Evolutionary conservation across 2,329 filamentous ascomycete genomes (phyloP), one percentile per base, ranked within the genome.

Genomic region (Zarea fungicola): DNA sequence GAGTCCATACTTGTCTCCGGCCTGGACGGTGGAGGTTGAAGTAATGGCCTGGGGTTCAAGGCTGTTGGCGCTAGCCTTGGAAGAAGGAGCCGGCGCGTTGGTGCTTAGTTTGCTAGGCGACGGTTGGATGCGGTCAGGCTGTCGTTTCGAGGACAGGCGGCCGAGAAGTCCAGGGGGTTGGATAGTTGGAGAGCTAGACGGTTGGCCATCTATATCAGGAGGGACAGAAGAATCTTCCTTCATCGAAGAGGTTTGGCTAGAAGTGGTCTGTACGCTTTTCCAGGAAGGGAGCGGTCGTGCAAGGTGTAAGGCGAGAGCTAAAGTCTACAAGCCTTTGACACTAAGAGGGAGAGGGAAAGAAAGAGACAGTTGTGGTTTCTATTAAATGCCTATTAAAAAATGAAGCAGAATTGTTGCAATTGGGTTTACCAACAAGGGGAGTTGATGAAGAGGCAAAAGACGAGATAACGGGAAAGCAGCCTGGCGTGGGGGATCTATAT

Each of bases 201-300:
- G 71, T 70, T 73, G 71, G 72, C 71, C 72, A 74, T 78, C 72
- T 78, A 71, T 71, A 65, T 72, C 70, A 65, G 74, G 71, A 62
- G 71, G 65, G 56, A 76, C 71, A 68, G 75, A 66, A 57, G 71
- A 78, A 69, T 69, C 68, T 75, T 80, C 69, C 76, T 79, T 82
- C 79, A 83, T 83, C 78, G 78, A 81, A 72, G 60, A 68, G 70
- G 65, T 59, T 31, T 32, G 22, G 19, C 5, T 18, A 22, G 10
- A 16, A 28, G 10, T 16, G 25, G 28, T 6, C 13, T 18, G 35
- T 13, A 18, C 6, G 25, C 25, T 14, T 21, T 26, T 39, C 32
- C 31, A n/a, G 18, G 34, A 11, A 18, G n/a, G 14, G 6, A 3
- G 18, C 18, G 40, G 14, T 2, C 13, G 28, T n/a, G 3, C 11